phyloP scores from a whole-genome alignment of 495 filamentous ascomycete genomes.

The Astrocystis sublimbata region DNA sequence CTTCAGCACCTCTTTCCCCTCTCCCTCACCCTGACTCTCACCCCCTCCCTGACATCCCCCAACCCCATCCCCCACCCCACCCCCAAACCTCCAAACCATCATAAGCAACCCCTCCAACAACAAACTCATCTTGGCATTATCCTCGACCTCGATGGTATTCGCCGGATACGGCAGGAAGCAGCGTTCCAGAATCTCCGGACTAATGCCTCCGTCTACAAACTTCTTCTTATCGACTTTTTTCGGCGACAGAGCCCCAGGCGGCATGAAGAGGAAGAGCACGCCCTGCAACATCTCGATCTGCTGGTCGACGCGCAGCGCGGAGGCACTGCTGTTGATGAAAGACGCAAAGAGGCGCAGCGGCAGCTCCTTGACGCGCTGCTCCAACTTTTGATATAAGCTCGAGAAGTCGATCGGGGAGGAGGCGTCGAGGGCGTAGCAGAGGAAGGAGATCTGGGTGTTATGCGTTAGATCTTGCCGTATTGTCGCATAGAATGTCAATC shows the following conservation, averaged over 20 bases:
- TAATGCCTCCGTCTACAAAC: slow-evolving; percentile 49
- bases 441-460: slow-evolving; percentile 26
- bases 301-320: slow-evolving; percentile 48
- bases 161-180: slow-evolving; percentile 75
- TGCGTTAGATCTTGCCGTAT: slow-evolving; percentile 7
- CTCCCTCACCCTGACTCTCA: too few relatives aligned
- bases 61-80: slow-evolving; percentile 34
- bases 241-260: slow-evolving; percentile 55
- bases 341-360: slow-evolving; percentile 70
- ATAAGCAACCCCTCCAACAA: slow-evolving; percentile 71
- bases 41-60: too few relatives aligned
- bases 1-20: too few relatives aligned
- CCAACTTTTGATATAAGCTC: slow-evolving; percentile 68
- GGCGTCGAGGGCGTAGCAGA: slow-evolving; percentile 32
- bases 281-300: slow-evolving; percentile 65
- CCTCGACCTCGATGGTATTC: slow-evolving; percentile 57
- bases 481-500: too few relatives aligned
- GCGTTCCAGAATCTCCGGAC: slow-evolving; percentile 58
- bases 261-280: slow-evolving; percentile 63
- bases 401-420: slow-evolving; percentile 50
- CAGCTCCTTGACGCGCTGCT: slow-evolving; percentile 63
- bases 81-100: slow-evolving; percentile 47
- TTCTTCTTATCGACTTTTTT: slow-evolving; percentile 39
- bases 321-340: slow-evolving; percentile 58
- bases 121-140: slow-evolving; percentile 81